Conservation (phyloP, 371 early-diverging fungal species). For the Mortierella sp. region DNA sequence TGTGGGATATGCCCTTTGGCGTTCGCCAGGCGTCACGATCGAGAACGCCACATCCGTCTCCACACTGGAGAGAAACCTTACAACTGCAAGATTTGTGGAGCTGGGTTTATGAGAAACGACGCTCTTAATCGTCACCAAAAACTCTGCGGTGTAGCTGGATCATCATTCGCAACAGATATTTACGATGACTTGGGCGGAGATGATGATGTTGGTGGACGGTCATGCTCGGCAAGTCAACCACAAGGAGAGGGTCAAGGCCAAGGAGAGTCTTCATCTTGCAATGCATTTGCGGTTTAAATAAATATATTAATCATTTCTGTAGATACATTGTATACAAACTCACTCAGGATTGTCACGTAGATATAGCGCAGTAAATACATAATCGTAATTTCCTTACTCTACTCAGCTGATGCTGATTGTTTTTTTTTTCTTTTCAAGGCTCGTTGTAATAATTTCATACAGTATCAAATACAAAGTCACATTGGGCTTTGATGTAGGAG, state of each 20-base stretch:
- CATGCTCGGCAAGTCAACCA: background rate
- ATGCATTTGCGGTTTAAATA: no score
- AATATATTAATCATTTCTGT: no score
- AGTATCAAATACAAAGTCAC: no score
- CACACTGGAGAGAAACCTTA: conserved; percentile 74
- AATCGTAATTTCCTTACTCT: background rate
- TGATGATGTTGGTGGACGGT: background rate
- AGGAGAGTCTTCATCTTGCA: no score
- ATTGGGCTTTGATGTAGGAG: no score
- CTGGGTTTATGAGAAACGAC: conserved; percentile 82
- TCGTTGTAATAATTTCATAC: no score
- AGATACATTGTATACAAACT: no score
- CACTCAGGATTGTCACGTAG: no score
- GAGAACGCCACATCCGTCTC: conserved; percentile 81
- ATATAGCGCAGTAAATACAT: no score
- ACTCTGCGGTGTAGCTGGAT: conserved; percentile 30
- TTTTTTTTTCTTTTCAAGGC: no score
- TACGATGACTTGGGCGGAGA: background rate
- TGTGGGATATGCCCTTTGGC: conserved; percentile 66
- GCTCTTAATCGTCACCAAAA: conserved; percentile 77
- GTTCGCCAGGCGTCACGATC: conserved; percentile 82
- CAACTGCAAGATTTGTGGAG: conserved; percentile 69
- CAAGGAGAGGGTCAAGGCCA: background rate
- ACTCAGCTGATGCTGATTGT: no score
- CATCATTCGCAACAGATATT: conserved; percentile 21